A percentile compares a stretch with the other conserved stretches of the same genome.
Conservation (phyloP, 768 basidiomycete genomes). For the Grammothele lineata region DNA sequence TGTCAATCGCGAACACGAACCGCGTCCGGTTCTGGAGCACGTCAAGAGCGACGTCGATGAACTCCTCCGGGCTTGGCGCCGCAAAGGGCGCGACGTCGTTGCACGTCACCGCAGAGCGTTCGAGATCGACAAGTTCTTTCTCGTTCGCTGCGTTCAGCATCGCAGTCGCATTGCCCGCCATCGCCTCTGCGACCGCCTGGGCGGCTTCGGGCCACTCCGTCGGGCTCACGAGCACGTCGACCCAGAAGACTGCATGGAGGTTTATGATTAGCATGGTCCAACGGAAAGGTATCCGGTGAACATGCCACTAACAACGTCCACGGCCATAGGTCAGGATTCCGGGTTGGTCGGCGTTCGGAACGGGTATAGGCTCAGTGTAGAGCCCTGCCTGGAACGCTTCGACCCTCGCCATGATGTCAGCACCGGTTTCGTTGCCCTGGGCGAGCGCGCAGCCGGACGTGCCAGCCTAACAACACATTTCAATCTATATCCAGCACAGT, state of each 20-base stretch:
- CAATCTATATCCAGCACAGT: no score
- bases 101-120: slow-evolving; percentile 28
- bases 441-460: slow-evolving; percentile 25
- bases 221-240: slow-evolving; percentile 18
- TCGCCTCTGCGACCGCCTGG: slow-evolving; percentile 17
- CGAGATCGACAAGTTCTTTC: slow-evolving; percentile 15
- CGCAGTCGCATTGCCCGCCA: slow-evolving; percentile 22
- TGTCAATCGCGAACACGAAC: slow-evolving; percentile 13
- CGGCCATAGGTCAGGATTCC: slow-evolving; percentile 26
- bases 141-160: slow-evolving; percentile 19
- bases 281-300: neutral
- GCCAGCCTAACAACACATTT: no score
- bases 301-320: slow-evolving; percentile 18
- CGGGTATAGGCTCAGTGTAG: slow-evolving; percentile 24
- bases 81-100: slow-evolving; percentile 24
- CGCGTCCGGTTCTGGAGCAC: slow-evolving; percentile 19
- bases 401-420: slow-evolving; percentile 18
- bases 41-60: slow-evolving; percentile 24
- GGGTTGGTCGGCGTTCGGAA: slow-evolving; percentile 19
- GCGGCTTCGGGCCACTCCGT: slow-evolving; percentile 19
- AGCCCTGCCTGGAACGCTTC: slow-evolving; percentile 21
- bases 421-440: slow-evolving; percentile 10
- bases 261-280: no score
- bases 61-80: slow-evolving; percentile 11
- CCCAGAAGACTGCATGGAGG: slow-evolving; percentile 7